These are phyloP conservation scores for Suillus spraguei DNA, from an alignment of 768 basidiomycete genomes.

Conservation along the genomic window DNA sequence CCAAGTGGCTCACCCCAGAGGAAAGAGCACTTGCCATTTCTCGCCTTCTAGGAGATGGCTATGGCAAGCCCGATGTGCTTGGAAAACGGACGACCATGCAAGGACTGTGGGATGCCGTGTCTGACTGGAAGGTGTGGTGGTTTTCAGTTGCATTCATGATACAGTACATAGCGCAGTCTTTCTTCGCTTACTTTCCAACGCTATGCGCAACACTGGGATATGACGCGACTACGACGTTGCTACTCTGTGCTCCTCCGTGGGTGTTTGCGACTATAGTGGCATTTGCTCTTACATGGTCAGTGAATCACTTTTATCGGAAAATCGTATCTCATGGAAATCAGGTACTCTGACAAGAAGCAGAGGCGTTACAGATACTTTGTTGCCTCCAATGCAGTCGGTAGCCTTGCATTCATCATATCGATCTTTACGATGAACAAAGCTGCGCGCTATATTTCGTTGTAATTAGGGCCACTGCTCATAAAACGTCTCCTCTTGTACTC, in stretches of 20 bases:
- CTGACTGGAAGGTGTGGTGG: slow-evolving; percentile 46
- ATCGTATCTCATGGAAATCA: slow-evolving; percentile 17
- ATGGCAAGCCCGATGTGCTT: slow-evolving; percentile 15
- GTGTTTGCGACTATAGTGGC: slow-evolving; percentile 33
- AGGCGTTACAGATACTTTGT: slow-evolving; percentile 74
- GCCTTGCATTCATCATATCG: slow-evolving; percentile 67
- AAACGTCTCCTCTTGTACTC: slow-evolving; percentile 2
- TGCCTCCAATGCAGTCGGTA: slow-evolving; percentile 51
- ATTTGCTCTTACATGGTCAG: slow-evolving; percentile 21
- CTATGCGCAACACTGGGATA: slow-evolving; percentile 37
- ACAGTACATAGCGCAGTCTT: slow-evolving; percentile 21
- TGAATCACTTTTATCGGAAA: neutral
- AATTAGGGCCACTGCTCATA: slow-evolving; percentile 18
- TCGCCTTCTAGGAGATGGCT: slow-evolving; percentile 33
- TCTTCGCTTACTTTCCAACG: slow-evolving; percentile 28
- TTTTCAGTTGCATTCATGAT: slow-evolving; percentile 29
- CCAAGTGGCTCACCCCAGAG: neutral
- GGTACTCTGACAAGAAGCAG: slow-evolving; percentile 66
- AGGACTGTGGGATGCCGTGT: slow-evolving; percentile 23
- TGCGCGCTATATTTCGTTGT: slow-evolving; percentile 65
- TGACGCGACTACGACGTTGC: slow-evolving; percentile 40
- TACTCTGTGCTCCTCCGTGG: slow-evolving; percentile 21
- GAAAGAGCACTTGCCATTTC: slow-evolving; percentile 23
- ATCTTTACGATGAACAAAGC: slow-evolving; percentile 60
- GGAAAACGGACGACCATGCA: slow-evolving; percentile 17